Base-by-base conservation (phyloP, 2,329 filamentous ascomycete species). In the Aspergillus latus region DNA sequence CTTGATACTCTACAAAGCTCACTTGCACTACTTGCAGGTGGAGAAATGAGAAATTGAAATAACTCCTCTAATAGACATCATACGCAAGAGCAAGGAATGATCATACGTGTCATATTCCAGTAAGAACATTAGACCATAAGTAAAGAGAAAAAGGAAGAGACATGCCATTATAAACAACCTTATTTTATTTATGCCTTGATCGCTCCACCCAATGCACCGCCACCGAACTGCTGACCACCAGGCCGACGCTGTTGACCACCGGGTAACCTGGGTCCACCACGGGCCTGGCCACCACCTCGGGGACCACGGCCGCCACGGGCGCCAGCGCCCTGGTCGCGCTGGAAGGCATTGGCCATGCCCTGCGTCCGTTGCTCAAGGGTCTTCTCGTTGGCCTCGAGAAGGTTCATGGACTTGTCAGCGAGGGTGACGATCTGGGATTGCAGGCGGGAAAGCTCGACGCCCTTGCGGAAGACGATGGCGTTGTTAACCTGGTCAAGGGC, bases 401-500 rank as follows among this genome's bases (percentile, higher is more conserved):
- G 88, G 52, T 88, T 86, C 72, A 92, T 96, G 57, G 94, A 93
- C 84, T 97, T 99, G 81, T 99, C 94, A 58, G 90, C 91, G 51
- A 99, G 83, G 8, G 92, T 94, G 63, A 99, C 87, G 32, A 95
- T 92, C 70, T 99, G 83, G 74, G 90, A 96, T 80, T 99, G 94
- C 63, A 99, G 85, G 66, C 95, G 87, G 71, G 91, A 96, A 63
- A 99, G 86, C 82, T 99, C 95, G 61, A 99, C 94, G 58, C 94
- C 95, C 87, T 99, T 97, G 77, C 94, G 89, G 90, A 99, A 99
- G 79, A 97, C 94, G 77, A 99, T 91, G 50, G 91, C 95, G 65
- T 89, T 88, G 69, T 95, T 97, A 78, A 99, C 93, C 79, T 99
- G 94, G 80, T 99, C 95, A 29, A 99, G 86, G 37, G 94, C 95